A percentile compares a stretch with the other conserved stretches of the same genome.
phyloP scores from a whole-genome alignment of 2,329 filamentous ascomycete species.

The Fusarium setosum region DNA sequence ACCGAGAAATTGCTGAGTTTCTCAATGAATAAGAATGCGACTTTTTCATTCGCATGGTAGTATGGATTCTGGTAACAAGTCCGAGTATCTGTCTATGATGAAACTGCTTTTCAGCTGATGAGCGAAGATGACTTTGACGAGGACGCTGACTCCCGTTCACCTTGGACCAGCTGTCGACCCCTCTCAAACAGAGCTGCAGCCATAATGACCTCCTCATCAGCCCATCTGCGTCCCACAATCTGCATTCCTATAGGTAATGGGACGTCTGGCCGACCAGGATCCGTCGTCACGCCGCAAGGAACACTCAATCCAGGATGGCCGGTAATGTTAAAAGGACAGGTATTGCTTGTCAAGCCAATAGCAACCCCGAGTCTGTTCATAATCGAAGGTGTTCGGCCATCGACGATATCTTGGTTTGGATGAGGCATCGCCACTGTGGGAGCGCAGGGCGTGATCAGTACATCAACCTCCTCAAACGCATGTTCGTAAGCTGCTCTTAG shows the following conservation, averaged over 20 bases:
- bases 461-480: slow-evolving; percentile 57
- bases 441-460: slow-evolving; percentile 61
- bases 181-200: slow-evolving; percentile 42
- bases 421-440: slow-evolving; percentile 56
- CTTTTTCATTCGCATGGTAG: too few relatives aligned
- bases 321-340: slow-evolving; percentile 61
- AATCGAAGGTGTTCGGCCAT: slow-evolving; percentile 23
- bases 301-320: slow-evolving; percentile 61
- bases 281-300: slow-evolving; percentile 48
- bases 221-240: slow-evolving; percentile 43
- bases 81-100: background rate
- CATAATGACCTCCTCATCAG: slow-evolving; percentile 36
- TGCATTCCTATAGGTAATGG: slow-evolving; percentile 47
- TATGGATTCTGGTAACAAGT: too few relatives aligned
- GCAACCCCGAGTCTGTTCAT: slow-evolving; percentile 56
- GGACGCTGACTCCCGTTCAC: too few relatives aligned
- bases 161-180: slow-evolving; percentile 5
- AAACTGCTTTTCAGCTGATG: too few relatives aligned
- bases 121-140: too few relatives aligned
- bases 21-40: slow-evolving; percentile 4
- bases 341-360: slow-evolving; percentile 58
- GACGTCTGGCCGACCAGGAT: slow-evolving; percentile 17
- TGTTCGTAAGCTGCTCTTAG: slow-evolving; percentile 56
- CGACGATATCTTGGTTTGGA: too few relatives aligned
- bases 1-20: slow-evolving; percentile 44